Percentiles rank a stretch among this genome's conserved stretches.
Conservation (phyloP, 352 stramenopile species). For the Phytophthora pinifolia region DNA sequence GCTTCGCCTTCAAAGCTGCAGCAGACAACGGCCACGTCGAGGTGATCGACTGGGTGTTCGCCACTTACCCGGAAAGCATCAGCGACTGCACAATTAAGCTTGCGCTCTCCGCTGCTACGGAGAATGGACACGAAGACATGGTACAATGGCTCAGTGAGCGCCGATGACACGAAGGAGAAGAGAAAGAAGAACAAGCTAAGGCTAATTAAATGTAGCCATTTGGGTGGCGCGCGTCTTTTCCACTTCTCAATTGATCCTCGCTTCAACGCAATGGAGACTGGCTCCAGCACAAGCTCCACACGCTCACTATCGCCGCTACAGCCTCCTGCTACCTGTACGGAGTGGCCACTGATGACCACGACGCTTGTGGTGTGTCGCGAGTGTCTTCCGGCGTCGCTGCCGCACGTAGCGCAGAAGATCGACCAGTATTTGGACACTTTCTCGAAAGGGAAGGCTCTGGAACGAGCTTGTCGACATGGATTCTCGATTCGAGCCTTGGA, state of each 20-base stretch:
- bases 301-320: too few relatives aligned
- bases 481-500: constrained; percentile 1
- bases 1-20: constrained; percentile 17
- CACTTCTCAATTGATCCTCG: constrained; percentile 1
- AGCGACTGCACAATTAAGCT: constrained; percentile 10
- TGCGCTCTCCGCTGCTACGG: constrained; percentile 6
- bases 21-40: constrained; percentile 11
- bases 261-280: not conserved
- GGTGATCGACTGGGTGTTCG: constrained; percentile 9
- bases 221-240: too few relatives aligned
- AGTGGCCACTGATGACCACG: constrained; percentile 3
- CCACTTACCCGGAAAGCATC: constrained; percentile 3
- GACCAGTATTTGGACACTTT: constrained; percentile 4
- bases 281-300: not conserved
- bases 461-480: not conserved
- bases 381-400: constrained; percentile 1
- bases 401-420: constrained; percentile 3
- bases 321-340: not conserved
- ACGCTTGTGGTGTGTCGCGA: constrained; percentile 5
- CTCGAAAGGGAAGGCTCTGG: not conserved
- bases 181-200: too few relatives aligned
- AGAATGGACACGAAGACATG: constrained; percentile 8
- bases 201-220: too few relatives aligned
- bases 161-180: constrained; percentile 4
- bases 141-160: constrained; percentile 5